Evolutionary conservation across 106 monocot genomes (phyloP).

Genomic region (Posidonia australis): DNA sequence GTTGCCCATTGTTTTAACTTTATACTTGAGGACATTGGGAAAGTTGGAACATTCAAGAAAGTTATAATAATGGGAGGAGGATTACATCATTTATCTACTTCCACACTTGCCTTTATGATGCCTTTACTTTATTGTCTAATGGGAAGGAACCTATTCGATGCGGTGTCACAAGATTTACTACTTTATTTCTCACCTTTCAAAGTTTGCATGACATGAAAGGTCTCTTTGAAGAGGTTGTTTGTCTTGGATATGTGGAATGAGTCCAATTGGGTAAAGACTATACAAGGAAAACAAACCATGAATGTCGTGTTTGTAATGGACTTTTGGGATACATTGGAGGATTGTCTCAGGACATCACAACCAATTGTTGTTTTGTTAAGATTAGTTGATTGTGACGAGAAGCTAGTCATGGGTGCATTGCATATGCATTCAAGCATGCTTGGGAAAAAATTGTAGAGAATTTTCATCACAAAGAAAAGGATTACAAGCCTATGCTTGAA

Average conservation of each 20-base stretch:
- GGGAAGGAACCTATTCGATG: not conserved
- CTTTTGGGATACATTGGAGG: too few relatives aligned
- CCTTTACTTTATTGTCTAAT: not conserved
- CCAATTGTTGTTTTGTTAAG: too few relatives aligned
- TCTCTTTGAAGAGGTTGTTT: not conserved
- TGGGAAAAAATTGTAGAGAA: too few relatives aligned
- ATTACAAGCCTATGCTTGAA: too few relatives aligned
- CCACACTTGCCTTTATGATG: not conserved
- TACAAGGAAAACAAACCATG: too few relatives aligned
- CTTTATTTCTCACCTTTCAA: not conserved
- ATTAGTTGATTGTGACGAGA: too few relatives aligned
- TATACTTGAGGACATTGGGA: not conserved
- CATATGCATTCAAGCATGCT: too few relatives aligned
- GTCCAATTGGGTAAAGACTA: too few relatives aligned
- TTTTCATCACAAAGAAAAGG: too few relatives aligned
- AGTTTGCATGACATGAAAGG: not conserved
- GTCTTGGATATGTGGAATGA: not conserved
- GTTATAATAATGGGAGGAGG: not conserved
- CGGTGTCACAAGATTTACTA: not conserved
- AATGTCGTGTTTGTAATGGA: too few relatives aligned
- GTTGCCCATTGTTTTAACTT: not conserved
- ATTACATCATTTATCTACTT: not conserved
- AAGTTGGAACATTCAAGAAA: not conserved
- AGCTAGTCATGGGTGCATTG: too few relatives aligned
- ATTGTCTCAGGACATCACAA: too few relatives aligned